Evolutionary conservation across 2,329 filamentous ascomycete genomes (phyloP).

Genomic region (Colletotrichum caudatum): DNA sequence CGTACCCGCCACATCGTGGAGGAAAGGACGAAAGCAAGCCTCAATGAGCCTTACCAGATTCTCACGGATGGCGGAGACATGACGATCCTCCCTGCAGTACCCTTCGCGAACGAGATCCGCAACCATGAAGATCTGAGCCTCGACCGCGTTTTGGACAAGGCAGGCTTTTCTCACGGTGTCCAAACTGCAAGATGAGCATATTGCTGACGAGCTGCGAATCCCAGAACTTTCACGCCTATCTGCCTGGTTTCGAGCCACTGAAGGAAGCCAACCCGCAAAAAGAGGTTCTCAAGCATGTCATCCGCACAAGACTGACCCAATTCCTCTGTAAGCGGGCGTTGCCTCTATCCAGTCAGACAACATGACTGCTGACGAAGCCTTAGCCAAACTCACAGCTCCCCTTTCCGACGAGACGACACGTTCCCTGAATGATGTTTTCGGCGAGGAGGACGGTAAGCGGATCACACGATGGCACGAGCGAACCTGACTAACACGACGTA

Average conservation of each 20-base stretch:
- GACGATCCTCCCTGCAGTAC: conserved; percentile 34
- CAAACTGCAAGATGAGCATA: too few species aligned
- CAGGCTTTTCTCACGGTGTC: too few species aligned
- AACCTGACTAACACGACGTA: background rate
- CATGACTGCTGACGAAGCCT: background rate
- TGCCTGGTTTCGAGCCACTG: conserved; percentile 33
- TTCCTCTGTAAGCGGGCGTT: conserved; percentile 21
- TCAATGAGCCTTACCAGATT: conserved; percentile 24
- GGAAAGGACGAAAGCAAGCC: conserved; percentile 15
- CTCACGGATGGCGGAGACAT: conserved; percentile 33
- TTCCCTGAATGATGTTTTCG: conserved; percentile 22
- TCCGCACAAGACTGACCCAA: conserved; percentile 38
- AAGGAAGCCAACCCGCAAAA: conserved; percentile 31
- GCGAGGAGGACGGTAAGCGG: conserved; percentile 6
- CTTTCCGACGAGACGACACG: conserved; percentile 33
- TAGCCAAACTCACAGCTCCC: conserved; percentile 34
- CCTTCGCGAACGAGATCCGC: conserved; percentile 38
- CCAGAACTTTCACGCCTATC: conserved; percentile 32
- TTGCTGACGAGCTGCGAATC: background rate
- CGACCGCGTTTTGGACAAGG: conserved; percentile 37
- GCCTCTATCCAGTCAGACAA: too few species aligned
- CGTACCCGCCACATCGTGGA: conserved; percentile 10
- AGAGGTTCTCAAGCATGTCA: conserved; percentile 29
- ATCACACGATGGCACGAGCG: too few species aligned
- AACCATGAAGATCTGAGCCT: conserved; percentile 38